phyloP scores from a whole-genome alignment of 2,329 filamentous ascomycete genomes.

The Fusarium acutatum region DNA sequence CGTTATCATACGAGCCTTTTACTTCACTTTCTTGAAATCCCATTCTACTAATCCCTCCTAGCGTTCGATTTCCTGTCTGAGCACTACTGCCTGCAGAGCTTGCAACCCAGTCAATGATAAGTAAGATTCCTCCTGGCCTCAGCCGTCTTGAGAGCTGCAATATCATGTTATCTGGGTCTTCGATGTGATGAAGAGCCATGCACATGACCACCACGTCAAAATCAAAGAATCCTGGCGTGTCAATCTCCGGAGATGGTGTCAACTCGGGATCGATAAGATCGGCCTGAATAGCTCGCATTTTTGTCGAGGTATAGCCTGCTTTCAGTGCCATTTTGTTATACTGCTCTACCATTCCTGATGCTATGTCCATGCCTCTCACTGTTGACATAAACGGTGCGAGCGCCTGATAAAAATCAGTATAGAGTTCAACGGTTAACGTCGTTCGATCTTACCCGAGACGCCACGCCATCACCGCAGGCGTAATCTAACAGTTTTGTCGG shows the following conservation, averaged over 20 bases:
- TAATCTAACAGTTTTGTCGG: constrained; percentile 43
- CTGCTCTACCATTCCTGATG: constrained; percentile 43
- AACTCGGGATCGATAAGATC: constrained; percentile 41
- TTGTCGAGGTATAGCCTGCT: constrained; percentile 29
- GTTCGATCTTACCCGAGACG: constrained; percentile 37
- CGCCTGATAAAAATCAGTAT: constrained; percentile 38
- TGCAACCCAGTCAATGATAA: constrained; percentile 47
- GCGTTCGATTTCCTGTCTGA: background rate
- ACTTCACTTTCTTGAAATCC: constrained; percentile 40
- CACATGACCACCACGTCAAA: constrained; percentile 48
- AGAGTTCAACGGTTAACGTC: accelerated
- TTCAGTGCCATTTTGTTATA: constrained; percentile 45
- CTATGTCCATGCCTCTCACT: constrained; percentile 48
- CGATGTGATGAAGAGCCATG: constrained; percentile 50
- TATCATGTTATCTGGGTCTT: constrained; percentile 42
- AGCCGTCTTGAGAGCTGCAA: constrained; percentile 41
- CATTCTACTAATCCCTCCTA: constrained; percentile 26
- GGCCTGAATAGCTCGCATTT: constrained; percentile 45
- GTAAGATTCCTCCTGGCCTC: constrained; percentile 42
- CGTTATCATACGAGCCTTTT: constrained; percentile 28
- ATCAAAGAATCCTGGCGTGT: constrained; percentile 27
- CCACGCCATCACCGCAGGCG: constrained; percentile 44
- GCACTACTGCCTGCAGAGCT: constrained; percentile 16
- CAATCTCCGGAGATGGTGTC: constrained; percentile 31
- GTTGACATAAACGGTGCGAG: constrained; percentile 42